phyloP scores from a whole-genome alignment of 1,139 yeast species.

The Taphrina wiesneri region DNA sequence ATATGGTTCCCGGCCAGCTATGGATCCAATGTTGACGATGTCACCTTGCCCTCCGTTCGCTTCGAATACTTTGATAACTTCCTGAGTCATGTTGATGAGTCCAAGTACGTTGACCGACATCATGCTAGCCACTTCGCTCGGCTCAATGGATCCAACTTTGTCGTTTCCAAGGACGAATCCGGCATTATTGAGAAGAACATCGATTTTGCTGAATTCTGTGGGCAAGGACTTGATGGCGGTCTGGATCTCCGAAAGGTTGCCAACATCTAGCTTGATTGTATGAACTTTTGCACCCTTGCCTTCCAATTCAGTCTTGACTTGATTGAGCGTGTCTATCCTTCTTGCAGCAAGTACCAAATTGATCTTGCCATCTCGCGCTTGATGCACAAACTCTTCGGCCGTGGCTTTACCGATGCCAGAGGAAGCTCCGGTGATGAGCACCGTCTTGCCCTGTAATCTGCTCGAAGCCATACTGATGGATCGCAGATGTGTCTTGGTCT shows the following conservation, averaged over 20 bases:
- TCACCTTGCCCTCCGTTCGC: slow-evolving; percentile 62
- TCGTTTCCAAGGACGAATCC: slow-evolving; percentile 76
- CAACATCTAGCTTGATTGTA: slow-evolving; percentile 62
- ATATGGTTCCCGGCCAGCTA: slow-evolving; percentile 85
- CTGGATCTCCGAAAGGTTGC: slow-evolving; percentile 54
- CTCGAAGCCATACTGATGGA: slow-evolving; percentile 39
- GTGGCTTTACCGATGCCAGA: slow-evolving; percentile 54
- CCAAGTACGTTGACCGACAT: slow-evolving; percentile 72
- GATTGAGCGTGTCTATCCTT: slow-evolving; percentile 60
- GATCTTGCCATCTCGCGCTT: slow-evolving; percentile 58
- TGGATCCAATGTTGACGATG: slow-evolving; percentile 78
- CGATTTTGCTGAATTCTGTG: slow-evolving; percentile 46
- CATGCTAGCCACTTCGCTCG: slow-evolving; percentile 62
- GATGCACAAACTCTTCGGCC: slow-evolving; percentile 68
- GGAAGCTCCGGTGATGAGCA: slow-evolving; percentile 73
- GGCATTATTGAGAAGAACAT: slow-evolving; percentile 71
- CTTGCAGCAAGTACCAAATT: slow-evolving; percentile 71
- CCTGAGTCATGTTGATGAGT: slow-evolving; percentile 68
- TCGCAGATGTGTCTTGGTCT: background rate
- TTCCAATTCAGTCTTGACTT: slow-evolving; percentile 55
- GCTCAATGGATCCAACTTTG: slow-evolving; percentile 59
- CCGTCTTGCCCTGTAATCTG: slow-evolving; percentile 61
- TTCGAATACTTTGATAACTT: slow-evolving; percentile 58
- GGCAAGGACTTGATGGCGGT: slow-evolving; percentile 55
- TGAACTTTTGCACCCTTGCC: slow-evolving; percentile 49